Evolutionary conservation across 139 green algal species (phyloP).

Genomic region (Tetraselmis striata): DNA sequence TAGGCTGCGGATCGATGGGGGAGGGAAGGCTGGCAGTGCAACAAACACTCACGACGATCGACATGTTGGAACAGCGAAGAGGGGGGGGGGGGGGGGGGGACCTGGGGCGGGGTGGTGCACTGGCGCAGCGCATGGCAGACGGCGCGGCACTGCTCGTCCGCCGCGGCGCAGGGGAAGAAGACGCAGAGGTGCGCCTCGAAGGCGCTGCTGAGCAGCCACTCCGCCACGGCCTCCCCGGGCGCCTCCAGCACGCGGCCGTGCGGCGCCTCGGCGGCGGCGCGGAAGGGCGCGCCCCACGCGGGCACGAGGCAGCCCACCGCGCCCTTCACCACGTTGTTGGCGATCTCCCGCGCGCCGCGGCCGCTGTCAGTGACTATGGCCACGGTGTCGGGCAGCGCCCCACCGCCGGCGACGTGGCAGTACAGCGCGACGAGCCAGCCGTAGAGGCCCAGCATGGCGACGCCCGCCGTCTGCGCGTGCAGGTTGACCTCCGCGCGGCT

Average conservation of each 20-base stretch:
- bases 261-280: slow-evolving; percentile 23
- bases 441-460: slow-evolving; percentile 76
- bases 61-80: slow-evolving; percentile 54
- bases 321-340: slow-evolving; percentile 84
- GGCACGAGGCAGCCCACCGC: slow-evolving; percentile 61
- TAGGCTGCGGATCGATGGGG: too few species aligned
- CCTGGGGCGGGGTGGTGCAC: not conserved
- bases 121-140: slow-evolving; percentile 4
- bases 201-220: slow-evolving; percentile 45
- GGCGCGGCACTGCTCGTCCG: slow-evolving; percentile 17
- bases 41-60: slow-evolving; percentile 12
- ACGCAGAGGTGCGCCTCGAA: slow-evolving; percentile 56
- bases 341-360: slow-evolving; percentile 60
- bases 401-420: not conserved
- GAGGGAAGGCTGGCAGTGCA: slow-evolving; percentile 12
- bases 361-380: slow-evolving; percentile 50
- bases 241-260: slow-evolving; percentile 56
- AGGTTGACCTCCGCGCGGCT: slow-evolving; percentile 58
- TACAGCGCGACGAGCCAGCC: slow-evolving; percentile 50
- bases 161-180: slow-evolving; percentile 49
- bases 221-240: slow-evolving; percentile 28
- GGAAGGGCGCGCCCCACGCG: slow-evolving; percentile 66
- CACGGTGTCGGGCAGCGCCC: slow-evolving; percentile 24
- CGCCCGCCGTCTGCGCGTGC: slow-evolving; percentile 74
- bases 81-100: slow-evolving; percentile 12